Evolutionary conservation across 2,329 filamentous ascomycete species (phyloP), one percentile per base, ranked within the genome.

Genomic region (Coniella vitis): DNA sequence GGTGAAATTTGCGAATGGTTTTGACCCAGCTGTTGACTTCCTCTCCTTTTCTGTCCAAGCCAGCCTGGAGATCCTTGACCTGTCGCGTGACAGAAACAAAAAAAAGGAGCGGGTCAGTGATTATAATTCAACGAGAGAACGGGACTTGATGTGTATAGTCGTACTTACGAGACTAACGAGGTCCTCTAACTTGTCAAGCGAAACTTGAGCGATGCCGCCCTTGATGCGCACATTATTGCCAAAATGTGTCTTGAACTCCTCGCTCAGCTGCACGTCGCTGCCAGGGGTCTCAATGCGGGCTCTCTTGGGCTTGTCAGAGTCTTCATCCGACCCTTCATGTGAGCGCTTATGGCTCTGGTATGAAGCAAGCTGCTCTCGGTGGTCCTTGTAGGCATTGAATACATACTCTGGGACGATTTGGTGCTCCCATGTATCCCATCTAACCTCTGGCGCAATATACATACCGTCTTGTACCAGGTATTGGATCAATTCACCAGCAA

Each of bases 351-450:
- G 67, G 16, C 59, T 63, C 22, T 54, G 35, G 40, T n/a, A 13
- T 14, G 48, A 47, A 8, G 14, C 10, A 34, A 51, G 9, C 22
- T 70, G 69, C 21, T 60, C 54, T 49, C 70, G 69, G 0, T 70
- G 69, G 48, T 60, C 63, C 34, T 63, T 57, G 57, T 65, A 80
- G 29, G 69, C 61, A 38, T 79, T 45, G 19, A 80, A 68, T 3
- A 79, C 66, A 0, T 70, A 62, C 1, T 71, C 68, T 0, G 76
- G 75, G 2, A 81, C 58, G 3, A 63, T 53, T 8, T 72, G 66
- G 2, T 74, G 69, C 13, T 72, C 68, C 72, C 72, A 81, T 3
- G 44, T 53, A 12, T 53, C 48, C 48, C 48, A 53, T 38, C 48
- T 51, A 8, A 32, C 29, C 13, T 25, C 39, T 13, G 48, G 48